These are phyloP conservation scores for Symbiodinium natans DNA, from an alignment of 73 alveolate species.

Conservation along the genomic window DNA sequence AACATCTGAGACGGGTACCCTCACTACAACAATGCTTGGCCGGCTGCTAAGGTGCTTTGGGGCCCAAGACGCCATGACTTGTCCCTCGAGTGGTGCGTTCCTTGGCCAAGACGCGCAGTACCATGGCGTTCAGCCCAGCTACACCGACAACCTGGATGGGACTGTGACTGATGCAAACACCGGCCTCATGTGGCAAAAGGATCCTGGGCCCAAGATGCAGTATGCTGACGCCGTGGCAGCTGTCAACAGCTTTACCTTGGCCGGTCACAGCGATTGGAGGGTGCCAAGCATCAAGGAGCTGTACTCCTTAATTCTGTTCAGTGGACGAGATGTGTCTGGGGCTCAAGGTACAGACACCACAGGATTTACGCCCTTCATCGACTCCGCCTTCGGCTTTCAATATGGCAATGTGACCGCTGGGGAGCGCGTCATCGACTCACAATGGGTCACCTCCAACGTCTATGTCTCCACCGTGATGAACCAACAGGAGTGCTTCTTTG, in stretches of 20 bases:
- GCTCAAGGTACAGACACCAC: background rate
- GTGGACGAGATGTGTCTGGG: constrained; percentile 8
- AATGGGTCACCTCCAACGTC: background rate
- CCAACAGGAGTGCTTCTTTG: constrained; percentile 1
- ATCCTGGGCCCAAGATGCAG: too few species aligned
- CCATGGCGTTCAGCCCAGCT: too few species aligned
- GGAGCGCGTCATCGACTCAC: constrained; percentile 10
- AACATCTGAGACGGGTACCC: too few species aligned
- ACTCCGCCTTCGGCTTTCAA: background rate
- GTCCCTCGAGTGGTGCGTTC: too few species aligned
- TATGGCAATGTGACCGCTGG: constrained; percentile 24
- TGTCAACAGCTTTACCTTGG: background rate
- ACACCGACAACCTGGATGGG: too few species aligned
- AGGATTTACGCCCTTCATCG: background rate
- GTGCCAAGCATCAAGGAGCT: constrained; percentile 22
- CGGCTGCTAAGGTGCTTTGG: too few species aligned
- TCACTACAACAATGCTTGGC: too few species aligned
- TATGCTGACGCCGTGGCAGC: too few species aligned
- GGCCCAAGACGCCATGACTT: too few species aligned
- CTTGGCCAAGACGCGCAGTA: too few species aligned
- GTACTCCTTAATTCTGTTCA: background rate
- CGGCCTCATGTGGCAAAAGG: too few species aligned
- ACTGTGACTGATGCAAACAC: too few species aligned
- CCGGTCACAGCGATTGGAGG: constrained; percentile 26
- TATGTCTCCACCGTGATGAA: constrained; percentile 15